Percentiles rank a stretch among this genome's conserved stretches.
These are phyloP conservation scores for Mycosphaerella arachidis DNA, from an alignment of 2,329 filamentous ascomycete genomes.

Conservation along the genomic window DNA sequence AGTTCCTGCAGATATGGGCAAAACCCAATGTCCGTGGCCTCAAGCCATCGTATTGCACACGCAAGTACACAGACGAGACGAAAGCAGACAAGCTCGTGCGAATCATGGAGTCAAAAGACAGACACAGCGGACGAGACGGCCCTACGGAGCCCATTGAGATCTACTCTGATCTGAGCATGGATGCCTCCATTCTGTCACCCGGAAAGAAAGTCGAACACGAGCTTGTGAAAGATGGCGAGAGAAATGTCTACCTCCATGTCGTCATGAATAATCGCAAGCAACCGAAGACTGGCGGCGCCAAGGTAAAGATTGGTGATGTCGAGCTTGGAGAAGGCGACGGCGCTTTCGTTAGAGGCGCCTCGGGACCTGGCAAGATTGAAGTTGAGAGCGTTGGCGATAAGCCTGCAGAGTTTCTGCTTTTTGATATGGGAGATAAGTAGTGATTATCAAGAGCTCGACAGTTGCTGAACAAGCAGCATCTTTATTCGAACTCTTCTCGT, in stretches of 20 bases:
- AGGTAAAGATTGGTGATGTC: constrained; percentile 64
- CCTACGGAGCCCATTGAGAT: constrained; percentile 70
- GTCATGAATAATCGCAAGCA: constrained; percentile 58
- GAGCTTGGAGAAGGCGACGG: constrained; percentile 74
- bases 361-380: constrained; percentile 42
- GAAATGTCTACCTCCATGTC: constrained; percentile 76
- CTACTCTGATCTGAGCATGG: constrained; percentile 80
- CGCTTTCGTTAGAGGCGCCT: constrained; percentile 60
- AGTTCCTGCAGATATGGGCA: constrained; percentile 83
- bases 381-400: constrained; percentile 46
- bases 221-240: constrained; percentile 63
- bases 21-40: constrained; percentile 71
- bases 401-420: constrained; percentile 46
- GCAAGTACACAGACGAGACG: constrained; percentile 64
- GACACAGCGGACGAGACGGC: constrained; percentile 61
- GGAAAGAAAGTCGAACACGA: constrained; percentile 65
- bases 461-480: background rate
- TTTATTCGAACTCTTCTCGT: background rate
- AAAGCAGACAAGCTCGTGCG: constrained; percentile 68
- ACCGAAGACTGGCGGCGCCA: constrained; percentile 65
- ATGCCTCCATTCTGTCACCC: constrained; percentile 66
- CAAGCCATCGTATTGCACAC: constrained; percentile 70
- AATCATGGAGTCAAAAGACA: constrained; percentile 69
- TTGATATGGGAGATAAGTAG: constrained; percentile 43
- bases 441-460: background rate